Conservation (phyloP, 257 asterid genomes). For the Knoxia roxburghii region DNA sequence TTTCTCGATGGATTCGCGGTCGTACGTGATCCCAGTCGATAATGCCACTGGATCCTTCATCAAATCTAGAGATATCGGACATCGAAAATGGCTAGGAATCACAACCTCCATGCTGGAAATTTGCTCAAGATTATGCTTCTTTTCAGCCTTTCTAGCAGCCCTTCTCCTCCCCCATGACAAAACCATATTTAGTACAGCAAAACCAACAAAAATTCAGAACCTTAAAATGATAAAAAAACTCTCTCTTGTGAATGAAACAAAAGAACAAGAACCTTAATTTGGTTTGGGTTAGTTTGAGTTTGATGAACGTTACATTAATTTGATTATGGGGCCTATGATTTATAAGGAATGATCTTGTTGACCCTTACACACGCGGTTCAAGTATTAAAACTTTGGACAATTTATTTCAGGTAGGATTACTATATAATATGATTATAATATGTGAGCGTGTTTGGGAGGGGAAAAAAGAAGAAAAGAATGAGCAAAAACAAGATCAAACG, state of each 20-base stretch:
- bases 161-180: slow-evolving; percentile 27
- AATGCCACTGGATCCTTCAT: slow-evolving; percentile 36
- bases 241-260: no score
- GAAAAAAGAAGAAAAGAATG: not conserved
- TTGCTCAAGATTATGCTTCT: slow-evolving; percentile 12
- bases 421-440: slow-evolving; percentile 5
- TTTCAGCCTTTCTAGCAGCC: slow-evolving; percentile 21
- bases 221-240: not conserved
- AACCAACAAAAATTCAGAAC: not conserved
- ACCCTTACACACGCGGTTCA: slow-evolving; percentile 26
- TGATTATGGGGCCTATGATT: not conserved
- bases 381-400: not conserved
- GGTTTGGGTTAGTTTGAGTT: no score
- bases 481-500: not conserved
- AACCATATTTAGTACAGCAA: slow-evolving; percentile 5
- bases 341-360: not conserved
- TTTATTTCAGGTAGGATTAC: no score
- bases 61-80: slow-evolving; percentile 29
- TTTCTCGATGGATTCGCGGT: slow-evolving; percentile 26
- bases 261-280: no score
- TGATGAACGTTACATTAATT: no score
- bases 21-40: slow-evolving; percentile 29
- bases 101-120: slow-evolving; percentile 5
- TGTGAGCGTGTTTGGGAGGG: slow-evolving; percentile 11
- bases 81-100: slow-evolving; percentile 22